Percentiles rank a stretch among this genome's conserved stretches.
Evolutionary conservation across 306 rosid species (phyloP).

Genomic region (Cucumis melo): DNA sequence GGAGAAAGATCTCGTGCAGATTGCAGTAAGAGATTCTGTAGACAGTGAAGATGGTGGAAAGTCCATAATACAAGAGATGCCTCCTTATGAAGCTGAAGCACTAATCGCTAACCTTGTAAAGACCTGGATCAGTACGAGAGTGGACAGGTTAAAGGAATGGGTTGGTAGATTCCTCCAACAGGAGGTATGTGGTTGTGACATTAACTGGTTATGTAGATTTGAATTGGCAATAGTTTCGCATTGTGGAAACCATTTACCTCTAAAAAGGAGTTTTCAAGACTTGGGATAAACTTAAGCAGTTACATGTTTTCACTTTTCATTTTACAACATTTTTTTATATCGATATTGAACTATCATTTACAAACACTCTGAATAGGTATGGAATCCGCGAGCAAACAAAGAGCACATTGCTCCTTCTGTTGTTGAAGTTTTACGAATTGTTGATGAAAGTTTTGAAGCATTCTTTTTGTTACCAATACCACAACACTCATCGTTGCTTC

Average conservation of each 20-base stretch:
- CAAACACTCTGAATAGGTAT: slow-evolving; percentile 26
- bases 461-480: slow-evolving; percentile 77
- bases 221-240: neutral
- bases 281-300: neutral
- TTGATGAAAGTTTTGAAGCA: slow-evolving; percentile 84
- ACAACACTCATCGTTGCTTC: slow-evolving; percentile 45
- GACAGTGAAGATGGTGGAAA: slow-evolving; percentile 98
- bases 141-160: slow-evolving; percentile 80
- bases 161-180: slow-evolving; percentile 59
- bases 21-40: slow-evolving; percentile 80
- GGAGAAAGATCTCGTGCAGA: slow-evolving; percentile 94
- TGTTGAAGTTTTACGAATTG: slow-evolving; percentile 55
- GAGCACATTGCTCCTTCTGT: slow-evolving; percentile 76
- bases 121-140: slow-evolving; percentile 74
- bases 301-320: neutral
- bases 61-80: slow-evolving; percentile 85
- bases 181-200: slow-evolving; percentile 43
- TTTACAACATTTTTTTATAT: neutral
- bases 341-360: neutral
- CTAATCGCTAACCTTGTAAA: slow-evolving; percentile 50
- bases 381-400: slow-evolving; percentile 75
- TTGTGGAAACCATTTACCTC: neutral
- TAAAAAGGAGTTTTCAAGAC: neutral
- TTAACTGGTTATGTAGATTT: neutral
- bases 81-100: slow-evolving; percentile 88